Evolutionary conservation across 306 rosid species (phyloP).

Genomic region (Cyamopsis tetragonoloba): DNA sequence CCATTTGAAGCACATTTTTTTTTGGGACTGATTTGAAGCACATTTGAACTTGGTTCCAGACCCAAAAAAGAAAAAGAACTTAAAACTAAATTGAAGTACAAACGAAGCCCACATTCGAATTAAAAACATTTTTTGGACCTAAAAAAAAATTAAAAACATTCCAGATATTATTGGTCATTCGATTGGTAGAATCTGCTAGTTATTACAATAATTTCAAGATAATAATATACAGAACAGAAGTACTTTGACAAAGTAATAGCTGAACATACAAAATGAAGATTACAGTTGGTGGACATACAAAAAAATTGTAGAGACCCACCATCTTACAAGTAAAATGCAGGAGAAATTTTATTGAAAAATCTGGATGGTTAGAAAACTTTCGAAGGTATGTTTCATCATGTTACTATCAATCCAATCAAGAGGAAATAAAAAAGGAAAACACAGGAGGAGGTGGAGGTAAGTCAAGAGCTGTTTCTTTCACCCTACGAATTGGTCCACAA

Average conservation of each 20-base stretch:
- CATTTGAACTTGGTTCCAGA: no score
- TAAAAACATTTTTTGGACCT: no score
- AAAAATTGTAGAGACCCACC: constrained; percentile 2
- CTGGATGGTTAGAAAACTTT: not conserved
- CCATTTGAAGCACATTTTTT: no score
- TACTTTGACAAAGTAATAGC: not conserved
- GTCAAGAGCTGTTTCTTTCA: constrained; percentile 9
- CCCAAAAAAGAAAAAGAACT: no score
- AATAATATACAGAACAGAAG: not conserved
- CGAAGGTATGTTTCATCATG: not conserved
- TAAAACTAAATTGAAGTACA: no score
- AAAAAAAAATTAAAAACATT: no score
- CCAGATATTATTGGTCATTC: not conserved
- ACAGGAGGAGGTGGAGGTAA: not conserved
- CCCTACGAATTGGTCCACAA: constrained; percentile 68
- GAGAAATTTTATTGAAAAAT: not conserved
- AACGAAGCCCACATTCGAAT: no score
- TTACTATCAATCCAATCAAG: not conserved
- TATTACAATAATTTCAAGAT: not conserved
- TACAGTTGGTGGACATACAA: not conserved
- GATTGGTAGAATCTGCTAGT: not conserved
- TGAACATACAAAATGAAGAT: no score
- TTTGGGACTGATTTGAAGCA: no score
- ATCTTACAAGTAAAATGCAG: constrained; percentile 20
- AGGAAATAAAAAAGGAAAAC: not conserved